These are phyloP conservation scores for Fomes fomentarius DNA, from an alignment of 1,284 basidiomycete genomes.

Conservation along the genomic window DNA sequence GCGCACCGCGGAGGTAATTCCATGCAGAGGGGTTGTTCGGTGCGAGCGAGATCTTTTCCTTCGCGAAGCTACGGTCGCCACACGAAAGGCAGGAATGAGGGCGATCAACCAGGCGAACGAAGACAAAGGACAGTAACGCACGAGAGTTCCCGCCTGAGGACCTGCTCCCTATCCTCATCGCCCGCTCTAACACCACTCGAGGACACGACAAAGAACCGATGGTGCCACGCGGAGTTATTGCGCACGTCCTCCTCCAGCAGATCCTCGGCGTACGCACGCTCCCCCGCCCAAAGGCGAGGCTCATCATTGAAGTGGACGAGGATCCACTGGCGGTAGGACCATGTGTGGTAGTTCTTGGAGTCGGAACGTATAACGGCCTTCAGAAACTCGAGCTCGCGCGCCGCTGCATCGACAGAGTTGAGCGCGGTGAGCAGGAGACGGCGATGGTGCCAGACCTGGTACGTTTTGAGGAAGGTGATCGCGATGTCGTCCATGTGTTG, in stretches of 20 bases:
- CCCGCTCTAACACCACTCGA: constrained; percentile 61
- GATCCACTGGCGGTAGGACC: constrained; percentile 93
- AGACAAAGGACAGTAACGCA: constrained; percentile 42
- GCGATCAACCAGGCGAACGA: neutral
- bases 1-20: constrained; percentile 89
- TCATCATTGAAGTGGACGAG: constrained; percentile 79
- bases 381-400: constrained; percentile 80
- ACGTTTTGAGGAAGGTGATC: constrained; percentile 84
- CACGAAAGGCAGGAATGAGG: neutral
- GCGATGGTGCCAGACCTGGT: constrained; percentile 98
- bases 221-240: constrained; percentile 99
- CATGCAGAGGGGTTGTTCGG: constrained; percentile 93
- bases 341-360: constrained; percentile 95
- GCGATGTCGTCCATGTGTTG: constrained; percentile 85
- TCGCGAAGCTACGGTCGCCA: constrained; percentile 50
- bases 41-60: constrained; percentile 81
- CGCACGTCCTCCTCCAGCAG: constrained; percentile 82
- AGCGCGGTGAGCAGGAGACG: constrained; percentile 74
- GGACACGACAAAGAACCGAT: constrained; percentile 93
- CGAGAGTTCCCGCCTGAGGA: constrained; percentile 71
- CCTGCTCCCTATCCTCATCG: constrained; percentile 59
- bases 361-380: constrained; percentile 71
- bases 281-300: constrained; percentile 70
- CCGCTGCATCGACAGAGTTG: constrained; percentile 39
- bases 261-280: constrained; percentile 79